Percentiles rank a stretch among this genome's conserved stretches.
Evolutionary conservation across 2,329 filamentous ascomycete genomes (phyloP).

Genomic region (Hypoxylon sp.): DNA sequence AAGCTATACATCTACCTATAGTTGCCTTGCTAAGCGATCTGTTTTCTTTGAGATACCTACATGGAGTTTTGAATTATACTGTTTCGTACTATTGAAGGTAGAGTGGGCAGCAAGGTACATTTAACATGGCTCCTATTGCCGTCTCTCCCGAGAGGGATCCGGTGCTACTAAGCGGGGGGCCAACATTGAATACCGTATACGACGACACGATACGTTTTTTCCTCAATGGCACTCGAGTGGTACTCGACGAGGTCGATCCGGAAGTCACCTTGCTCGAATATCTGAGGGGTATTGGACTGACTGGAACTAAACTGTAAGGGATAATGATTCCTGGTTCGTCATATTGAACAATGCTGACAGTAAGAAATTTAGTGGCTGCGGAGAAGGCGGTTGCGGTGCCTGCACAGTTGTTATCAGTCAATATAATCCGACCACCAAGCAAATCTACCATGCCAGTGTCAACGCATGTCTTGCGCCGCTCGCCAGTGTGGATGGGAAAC

Average conservation of each 20-base stretch:
- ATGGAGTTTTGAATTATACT: constrained; percentile 14
- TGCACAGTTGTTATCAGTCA: constrained; percentile 96
- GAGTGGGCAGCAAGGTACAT: constrained; percentile 3
- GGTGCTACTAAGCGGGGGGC: constrained; percentile 35
- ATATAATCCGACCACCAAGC: constrained; percentile 88
- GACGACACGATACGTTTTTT: constrained; percentile 92
- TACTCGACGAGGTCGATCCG: constrained; percentile 86
- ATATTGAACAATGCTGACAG: constrained; percentile 12
- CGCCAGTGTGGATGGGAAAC: constrained; percentile 93
- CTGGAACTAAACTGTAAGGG: constrained; percentile 84
- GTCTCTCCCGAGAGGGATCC: constrained; percentile 58
- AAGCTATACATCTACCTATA: constrained; percentile 7
- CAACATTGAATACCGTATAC: constrained; percentile 74
- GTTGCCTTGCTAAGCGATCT: not conserved
- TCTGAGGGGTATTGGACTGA: constrained; percentile 88
- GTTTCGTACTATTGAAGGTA: constrained; percentile 2
- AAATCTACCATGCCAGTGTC: constrained; percentile 95
- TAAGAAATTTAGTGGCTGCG: constrained; percentile 71
- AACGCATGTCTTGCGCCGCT: constrained; percentile 95
- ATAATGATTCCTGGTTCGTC: not conserved
- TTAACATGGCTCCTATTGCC: constrained; percentile 64
- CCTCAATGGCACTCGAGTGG: constrained; percentile 90
- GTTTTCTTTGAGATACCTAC: constrained; percentile 1
- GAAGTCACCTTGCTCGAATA: constrained; percentile 94
- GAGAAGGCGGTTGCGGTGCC: constrained; percentile 94